A percentile compares a stretch with the other conserved stretches of the same genome.
phyloP scores from a whole-genome alignment of 116 monocot species.

The Papilionanthe hybrid region DNA sequence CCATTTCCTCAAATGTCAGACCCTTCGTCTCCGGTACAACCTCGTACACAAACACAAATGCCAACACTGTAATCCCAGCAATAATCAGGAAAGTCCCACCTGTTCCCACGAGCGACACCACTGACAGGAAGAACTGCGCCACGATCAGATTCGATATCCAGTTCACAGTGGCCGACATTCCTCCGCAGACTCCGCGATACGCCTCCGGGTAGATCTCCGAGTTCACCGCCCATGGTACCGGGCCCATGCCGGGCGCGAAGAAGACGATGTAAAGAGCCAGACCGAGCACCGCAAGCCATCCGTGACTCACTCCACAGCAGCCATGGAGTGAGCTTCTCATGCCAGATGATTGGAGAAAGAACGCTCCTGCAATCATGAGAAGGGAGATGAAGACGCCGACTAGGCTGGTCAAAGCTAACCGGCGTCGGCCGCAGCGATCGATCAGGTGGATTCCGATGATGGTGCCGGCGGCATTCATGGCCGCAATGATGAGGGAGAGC shows the following conservation, averaged over 20 bases:
- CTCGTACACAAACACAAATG: constrained; percentile 51
- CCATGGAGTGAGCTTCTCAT: not conserved
- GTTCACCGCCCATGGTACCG: constrained; percentile 93
- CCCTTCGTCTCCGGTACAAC: constrained; percentile 89
- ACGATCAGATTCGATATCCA: constrained; percentile 85
- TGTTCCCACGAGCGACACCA: constrained; percentile 48
- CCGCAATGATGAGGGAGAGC: constrained; percentile 62
- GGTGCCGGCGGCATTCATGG: constrained; percentile 62
- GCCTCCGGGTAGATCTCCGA: constrained; percentile 82
- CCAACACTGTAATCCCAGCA: constrained; percentile 48
- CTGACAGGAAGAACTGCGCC: constrained; percentile 70
- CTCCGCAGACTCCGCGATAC: constrained; percentile 70
- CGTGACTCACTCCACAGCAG: constrained; percentile 22
- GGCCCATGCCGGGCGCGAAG: constrained; percentile 93
- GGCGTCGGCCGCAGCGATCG: constrained; percentile 59
- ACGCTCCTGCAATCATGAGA: constrained; percentile 48
- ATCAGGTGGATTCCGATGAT: constrained; percentile 61
- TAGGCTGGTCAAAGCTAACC: constrained; percentile 54
- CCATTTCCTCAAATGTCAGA: constrained; percentile 73
- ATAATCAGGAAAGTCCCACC: constrained; percentile 58
- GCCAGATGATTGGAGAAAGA: constrained; percentile 41
- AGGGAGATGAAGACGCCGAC: constrained; percentile 52
- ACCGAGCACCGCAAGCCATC: constrained; percentile 63
- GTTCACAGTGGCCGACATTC: constrained; percentile 87
- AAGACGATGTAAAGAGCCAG: constrained; percentile 68